Percentiles rank a stretch among this genome's conserved stretches.
Conservation (phyloP, 1,284 basidiomycete species). For the Malassezia restricta region DNA sequence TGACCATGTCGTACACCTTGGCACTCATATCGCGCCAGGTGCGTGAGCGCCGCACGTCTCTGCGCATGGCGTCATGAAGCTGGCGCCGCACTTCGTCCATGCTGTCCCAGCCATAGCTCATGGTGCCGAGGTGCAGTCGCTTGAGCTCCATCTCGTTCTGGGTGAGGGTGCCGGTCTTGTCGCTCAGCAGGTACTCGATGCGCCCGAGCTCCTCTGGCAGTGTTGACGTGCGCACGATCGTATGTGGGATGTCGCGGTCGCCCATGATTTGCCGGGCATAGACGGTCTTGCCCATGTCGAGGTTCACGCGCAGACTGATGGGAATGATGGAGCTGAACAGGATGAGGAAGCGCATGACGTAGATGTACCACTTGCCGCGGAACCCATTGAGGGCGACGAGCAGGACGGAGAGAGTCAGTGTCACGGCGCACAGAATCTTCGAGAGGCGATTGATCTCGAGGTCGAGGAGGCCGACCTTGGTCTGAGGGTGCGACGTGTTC, state of each 20-base stretch:
- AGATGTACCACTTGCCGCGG: conserved; percentile 87
- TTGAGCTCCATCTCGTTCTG: conserved; percentile 99
- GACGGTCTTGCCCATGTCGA: conserved; percentile 99
- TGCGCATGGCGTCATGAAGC: conserved; percentile 55
- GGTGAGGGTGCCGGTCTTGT: conserved; percentile 95
- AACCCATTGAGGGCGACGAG: conserved; percentile 94
- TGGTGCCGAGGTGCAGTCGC: conserved; percentile 95
- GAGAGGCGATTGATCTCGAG: conserved; percentile 88
- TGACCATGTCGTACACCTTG: conserved; percentile 81
- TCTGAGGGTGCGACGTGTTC: conserved; percentile 94
- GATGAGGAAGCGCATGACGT: conserved; percentile 91
- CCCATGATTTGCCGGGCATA: conserved; percentile 90
- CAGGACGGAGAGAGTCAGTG: conserved; percentile 76
- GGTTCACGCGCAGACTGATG: conserved; percentile 92
- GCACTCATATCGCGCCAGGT: conserved; percentile 89
- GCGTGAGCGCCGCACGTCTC: conserved; percentile 4
- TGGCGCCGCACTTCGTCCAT: conserved; percentile 96
- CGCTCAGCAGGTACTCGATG: conserved; percentile 87
- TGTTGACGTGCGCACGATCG: conserved; percentile 91
- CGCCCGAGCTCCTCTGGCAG: conserved; percentile 91
- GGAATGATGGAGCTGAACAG: conserved; percentile 98
- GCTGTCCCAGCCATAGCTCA: conserved; percentile 87
- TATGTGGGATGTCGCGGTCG: conserved; percentile 80
- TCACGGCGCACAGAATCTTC: conserved; percentile 91
- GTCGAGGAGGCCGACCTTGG: conserved; percentile 84